Evolutionary conservation across 257 asterid species (phyloP).

Genomic region (Solanum rostratum): DNA sequence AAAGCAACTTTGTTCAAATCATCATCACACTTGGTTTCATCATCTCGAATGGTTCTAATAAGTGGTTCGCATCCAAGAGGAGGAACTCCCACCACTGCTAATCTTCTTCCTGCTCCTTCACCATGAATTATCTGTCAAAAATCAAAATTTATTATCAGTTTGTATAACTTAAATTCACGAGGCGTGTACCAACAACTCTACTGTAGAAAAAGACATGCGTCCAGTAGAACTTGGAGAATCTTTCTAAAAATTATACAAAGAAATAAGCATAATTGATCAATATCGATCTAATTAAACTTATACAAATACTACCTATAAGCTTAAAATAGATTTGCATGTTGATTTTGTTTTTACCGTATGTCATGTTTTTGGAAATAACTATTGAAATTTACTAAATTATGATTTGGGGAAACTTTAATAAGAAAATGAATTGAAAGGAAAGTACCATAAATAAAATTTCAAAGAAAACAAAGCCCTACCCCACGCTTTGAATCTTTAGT

Average conservation of each 20-base stretch:
- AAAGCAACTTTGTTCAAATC: slow-evolving; percentile 29
- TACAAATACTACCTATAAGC: too few species aligned
- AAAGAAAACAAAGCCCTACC: neutral
- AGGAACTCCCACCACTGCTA: slow-evolving; percentile 35
- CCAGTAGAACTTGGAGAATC: neutral
- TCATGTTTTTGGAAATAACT: neutral
- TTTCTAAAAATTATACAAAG: neutral
- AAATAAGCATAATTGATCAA: neutral
- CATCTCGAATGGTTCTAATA: slow-evolving; percentile 15
- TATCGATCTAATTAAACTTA: too few species aligned
- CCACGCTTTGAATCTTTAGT: neutral
- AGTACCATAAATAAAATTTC: neutral
- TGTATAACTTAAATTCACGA: neutral
- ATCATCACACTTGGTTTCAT: slow-evolving; percentile 15
- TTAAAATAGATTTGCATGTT: neutral
- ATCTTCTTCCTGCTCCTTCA: slow-evolving; percentile 34
- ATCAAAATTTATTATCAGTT: neutral
- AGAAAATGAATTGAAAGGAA: neutral
- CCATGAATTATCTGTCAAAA: slow-evolving; percentile 22
- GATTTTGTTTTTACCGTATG: neutral
- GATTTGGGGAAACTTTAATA: neutral
- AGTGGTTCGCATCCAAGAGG: slow-evolving; percentile 43
- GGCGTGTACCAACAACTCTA: neutral
- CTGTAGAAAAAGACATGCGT: neutral
- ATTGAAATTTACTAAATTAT: neutral